These are phyloP conservation scores for Protomyces lactucae-debilis DNA, from an alignment of 1,139 yeast species.

Conservation along the genomic window DNA sequence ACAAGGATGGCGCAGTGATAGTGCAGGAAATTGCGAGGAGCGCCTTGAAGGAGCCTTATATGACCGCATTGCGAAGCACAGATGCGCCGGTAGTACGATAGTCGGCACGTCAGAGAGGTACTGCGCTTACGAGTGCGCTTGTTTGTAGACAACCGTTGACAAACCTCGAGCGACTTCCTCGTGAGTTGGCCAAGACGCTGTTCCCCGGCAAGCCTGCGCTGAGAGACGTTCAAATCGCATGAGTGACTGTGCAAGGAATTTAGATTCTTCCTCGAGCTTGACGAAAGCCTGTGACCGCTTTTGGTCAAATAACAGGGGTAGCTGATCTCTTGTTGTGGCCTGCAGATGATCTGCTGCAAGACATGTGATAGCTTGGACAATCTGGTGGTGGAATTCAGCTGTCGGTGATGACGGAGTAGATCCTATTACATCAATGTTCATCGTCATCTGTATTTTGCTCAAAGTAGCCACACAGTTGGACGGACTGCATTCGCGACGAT, in stretches of 20 bases:
- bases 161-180: not conserved
- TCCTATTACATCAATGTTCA: no score
- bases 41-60: slow-evolving; percentile 8
- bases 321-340: not conserved
- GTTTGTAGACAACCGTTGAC: not conserved
- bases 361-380: not conserved
- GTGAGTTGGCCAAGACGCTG: not conserved
- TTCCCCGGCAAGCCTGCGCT: not conserved
- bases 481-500: no score
- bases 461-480: no score
- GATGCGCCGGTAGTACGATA: not conserved
- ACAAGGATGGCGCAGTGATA: slow-evolving; percentile 30
- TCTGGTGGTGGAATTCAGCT: no score
- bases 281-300: not conserved
- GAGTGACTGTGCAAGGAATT: not conserved
- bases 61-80: not conserved
- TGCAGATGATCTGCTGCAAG: not conserved
- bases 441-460: no score
- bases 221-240: not conserved
- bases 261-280: not conserved
- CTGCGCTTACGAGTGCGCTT: not conserved
- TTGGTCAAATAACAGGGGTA: not conserved
- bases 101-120: not conserved
- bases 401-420: no score
- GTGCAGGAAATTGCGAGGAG: slow-evolving; percentile 32